Base-by-base conservation (phyloP, 2,329 filamentous ascomycete genomes). In the Pyrenophora teres region DNA sequence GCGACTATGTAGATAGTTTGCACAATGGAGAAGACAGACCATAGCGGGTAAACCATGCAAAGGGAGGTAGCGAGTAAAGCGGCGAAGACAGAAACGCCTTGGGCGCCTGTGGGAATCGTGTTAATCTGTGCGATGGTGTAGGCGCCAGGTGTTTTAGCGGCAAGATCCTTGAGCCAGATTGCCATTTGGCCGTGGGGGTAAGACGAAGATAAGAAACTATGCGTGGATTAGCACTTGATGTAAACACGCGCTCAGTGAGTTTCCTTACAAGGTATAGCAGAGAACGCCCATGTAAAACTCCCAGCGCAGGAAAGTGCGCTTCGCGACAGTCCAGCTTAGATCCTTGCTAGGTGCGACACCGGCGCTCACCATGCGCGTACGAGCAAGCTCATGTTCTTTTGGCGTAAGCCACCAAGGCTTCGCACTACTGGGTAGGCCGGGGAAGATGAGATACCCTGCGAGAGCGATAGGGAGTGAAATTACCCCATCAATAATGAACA, bases 401-500 rank as follows among this genome's bases (percentile, higher is more conserved):
- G 69, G 62, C 5, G 68, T 77, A 13, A 82, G 69, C 68, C 82
- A 84, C 60, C 74, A 76, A 1, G 80, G 81, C 12, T 74, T 76
- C 5, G 77, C 80, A 10, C 76, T 80, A 12, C 76, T 74, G 0
- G 81, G 80, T 0, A 80, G 73, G 21, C 81, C 80, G 0, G 80
- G 80, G 53, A 83, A 82, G 59, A 83, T 75, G 6, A 83, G 65
- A 60, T 78, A 85, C 0, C 82, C 82, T 4, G 80, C 76, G 1
- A 84, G 49, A 2, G 80, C 80, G 12, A 85, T 78, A 0, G 82
- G 82, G 3, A 85, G 72, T 2, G 80, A 82, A 57, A 84, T 83
- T 33, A 83, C 71, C 0, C 80, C 80, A 58, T 85, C 81, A 36
- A 84, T 80, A 33, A 86, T 80, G 49, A 85, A 86, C 0, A 85